Percentiles rank a stretch among this genome's conserved stretches.
Conservation (phyloP, 768 basidiomycete genomes). For the Xerocomus spinulosus region DNA sequence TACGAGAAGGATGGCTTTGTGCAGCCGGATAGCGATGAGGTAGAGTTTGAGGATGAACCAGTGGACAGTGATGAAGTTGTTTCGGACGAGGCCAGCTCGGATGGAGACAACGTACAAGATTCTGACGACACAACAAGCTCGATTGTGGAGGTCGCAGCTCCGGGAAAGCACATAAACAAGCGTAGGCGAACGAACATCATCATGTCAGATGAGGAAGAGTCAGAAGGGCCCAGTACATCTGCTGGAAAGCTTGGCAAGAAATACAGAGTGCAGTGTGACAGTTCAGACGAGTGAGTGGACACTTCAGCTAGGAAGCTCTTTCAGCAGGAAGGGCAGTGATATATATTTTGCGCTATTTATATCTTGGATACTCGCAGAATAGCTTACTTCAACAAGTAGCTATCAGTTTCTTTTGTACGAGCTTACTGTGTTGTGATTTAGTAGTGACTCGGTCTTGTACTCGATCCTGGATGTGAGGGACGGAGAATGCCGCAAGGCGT, state of each 20-base stretch:
- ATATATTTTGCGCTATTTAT: not conserved
- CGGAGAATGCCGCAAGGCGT: no score
- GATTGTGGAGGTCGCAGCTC: not conserved
- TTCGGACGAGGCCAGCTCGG: not conserved
- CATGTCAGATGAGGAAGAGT: slow-evolving; percentile 4
- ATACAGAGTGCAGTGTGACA: slow-evolving; percentile 3
- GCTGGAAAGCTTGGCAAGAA: not conserved
- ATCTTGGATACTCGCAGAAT: no score
- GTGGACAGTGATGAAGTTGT: not conserved
- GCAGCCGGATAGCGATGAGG: slow-evolving; percentile 1
- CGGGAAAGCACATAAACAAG: not conserved
- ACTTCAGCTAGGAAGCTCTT: not conserved
- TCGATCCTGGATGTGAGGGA: no score
- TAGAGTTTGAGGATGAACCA: not conserved
- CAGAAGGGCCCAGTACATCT: not conserved
- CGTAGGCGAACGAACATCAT: slow-evolving; percentile 1
- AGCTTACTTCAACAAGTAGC: not conserved
- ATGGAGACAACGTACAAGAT: not conserved
- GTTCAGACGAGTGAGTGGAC: not conserved
- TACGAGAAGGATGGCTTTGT: slow-evolving; percentile 9
- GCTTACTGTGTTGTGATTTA: no score
- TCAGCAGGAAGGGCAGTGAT: not conserved
- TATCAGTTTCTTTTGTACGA: no score
- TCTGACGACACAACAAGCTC: not conserved
- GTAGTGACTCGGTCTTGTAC: no score